These are phyloP conservation scores for Graphilbum fragrans DNA, from an alignment of 2,329 filamentous ascomycete genomes.

Conservation along the genomic window DNA sequence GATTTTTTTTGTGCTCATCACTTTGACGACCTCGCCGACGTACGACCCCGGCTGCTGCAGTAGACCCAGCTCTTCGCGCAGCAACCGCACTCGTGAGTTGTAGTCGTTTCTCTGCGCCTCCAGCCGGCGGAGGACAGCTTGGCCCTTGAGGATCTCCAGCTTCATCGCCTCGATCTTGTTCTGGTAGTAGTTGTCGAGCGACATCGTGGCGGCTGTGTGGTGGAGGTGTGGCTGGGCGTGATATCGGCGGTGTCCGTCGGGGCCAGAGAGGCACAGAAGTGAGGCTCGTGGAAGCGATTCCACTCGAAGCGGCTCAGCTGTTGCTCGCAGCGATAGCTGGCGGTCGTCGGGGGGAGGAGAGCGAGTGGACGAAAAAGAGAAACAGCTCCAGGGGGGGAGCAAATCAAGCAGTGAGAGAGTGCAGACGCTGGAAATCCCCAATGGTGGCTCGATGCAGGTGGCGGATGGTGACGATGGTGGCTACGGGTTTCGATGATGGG, in stretches of 20 bases:
- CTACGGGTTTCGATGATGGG: too few relatives aligned
- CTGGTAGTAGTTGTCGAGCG: slow-evolving; percentile 97
- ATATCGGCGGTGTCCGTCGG: background rate
- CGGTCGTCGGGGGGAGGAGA: too few relatives aligned
- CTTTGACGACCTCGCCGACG: slow-evolving; percentile 98
- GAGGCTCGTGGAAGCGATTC: too few relatives aligned
- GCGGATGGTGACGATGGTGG: too few relatives aligned
- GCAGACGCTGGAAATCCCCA: too few relatives aligned
- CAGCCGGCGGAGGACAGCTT: slow-evolving; percentile 84
- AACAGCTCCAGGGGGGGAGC: background rate
- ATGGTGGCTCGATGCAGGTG: too few relatives aligned
- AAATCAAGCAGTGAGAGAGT: too few relatives aligned
- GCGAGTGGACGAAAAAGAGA: too few relatives aligned
- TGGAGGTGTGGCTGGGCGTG: background rate
- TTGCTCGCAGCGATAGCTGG: too few relatives aligned
- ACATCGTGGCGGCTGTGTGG: slow-evolving; percentile 52
- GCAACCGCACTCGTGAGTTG: slow-evolving; percentile 89
- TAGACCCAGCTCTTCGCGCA: slow-evolving; percentile 89
- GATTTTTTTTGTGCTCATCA: slow-evolving; percentile 99
- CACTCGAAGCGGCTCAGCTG: too few relatives aligned
- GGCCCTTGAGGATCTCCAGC: slow-evolving; percentile 98
- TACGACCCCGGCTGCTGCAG: slow-evolving; percentile 97
- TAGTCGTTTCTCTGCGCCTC: slow-evolving; percentile 99
- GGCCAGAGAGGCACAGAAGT: too few relatives aligned
- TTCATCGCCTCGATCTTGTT: slow-evolving; percentile 99